A percentile compares a stretch with the other conserved stretches of the same genome.
Evolutionary conservation across 2,329 filamentous ascomycete species (phyloP).

Genomic region (Leptographium lundbergii): DNA sequence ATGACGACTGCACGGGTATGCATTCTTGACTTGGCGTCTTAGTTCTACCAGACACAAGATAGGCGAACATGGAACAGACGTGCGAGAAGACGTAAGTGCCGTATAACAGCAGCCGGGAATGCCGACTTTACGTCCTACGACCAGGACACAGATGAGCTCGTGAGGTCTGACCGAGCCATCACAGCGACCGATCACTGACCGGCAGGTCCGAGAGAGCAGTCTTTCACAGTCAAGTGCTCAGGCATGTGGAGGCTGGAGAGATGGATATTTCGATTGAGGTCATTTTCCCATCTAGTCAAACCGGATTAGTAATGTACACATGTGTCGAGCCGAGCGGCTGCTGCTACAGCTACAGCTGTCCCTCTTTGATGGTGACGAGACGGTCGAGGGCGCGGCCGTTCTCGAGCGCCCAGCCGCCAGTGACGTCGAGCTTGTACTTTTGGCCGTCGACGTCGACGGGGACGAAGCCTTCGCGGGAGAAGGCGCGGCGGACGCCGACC

Average conservation of each 20-base stretch:
- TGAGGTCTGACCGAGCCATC: neutral
- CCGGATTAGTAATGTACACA: neutral
- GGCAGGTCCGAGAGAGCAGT: neutral
- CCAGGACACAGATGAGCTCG: neutral
- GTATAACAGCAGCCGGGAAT: neutral
- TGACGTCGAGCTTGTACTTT: constrained; percentile 44
- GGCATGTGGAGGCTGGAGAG: neutral
- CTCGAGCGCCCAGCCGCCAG: constrained; percentile 44
- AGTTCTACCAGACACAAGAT: too few relatives aligned
- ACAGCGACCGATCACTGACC: neutral
- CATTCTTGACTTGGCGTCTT: neutral
- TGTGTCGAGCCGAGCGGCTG: too few relatives aligned
- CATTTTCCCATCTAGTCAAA: neutral
- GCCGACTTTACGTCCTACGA: neutral
- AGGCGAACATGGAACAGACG: too few relatives aligned
- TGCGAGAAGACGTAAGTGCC: too few relatives aligned
- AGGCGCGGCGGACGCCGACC: constrained; percentile 32
- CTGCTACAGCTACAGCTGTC: neutral
- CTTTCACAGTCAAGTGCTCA: neutral
- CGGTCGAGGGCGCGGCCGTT: constrained; percentile 45
- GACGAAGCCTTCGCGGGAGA: constrained; percentile 45
- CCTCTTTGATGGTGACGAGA: constrained; percentile 24
- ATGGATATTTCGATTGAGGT: too few relatives aligned
- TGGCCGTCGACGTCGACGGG: constrained; percentile 33
- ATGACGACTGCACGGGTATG: too few relatives aligned